Conservation (phyloP, 1,284 basidiomycete genomes). For the Ganoderma boninense region DNA sequence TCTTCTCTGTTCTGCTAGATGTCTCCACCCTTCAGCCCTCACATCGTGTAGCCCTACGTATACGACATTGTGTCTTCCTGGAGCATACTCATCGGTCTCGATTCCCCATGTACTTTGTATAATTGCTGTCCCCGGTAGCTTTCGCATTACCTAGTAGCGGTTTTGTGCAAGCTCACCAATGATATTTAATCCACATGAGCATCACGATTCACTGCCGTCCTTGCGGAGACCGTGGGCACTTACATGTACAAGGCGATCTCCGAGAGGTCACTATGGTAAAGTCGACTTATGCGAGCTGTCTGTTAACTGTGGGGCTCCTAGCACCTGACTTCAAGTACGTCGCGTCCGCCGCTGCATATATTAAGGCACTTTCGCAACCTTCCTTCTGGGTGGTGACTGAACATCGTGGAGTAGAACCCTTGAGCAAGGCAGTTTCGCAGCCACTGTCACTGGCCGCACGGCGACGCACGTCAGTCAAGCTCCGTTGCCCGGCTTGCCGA, state of each 20-base stretch:
- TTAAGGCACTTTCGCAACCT: background rate
- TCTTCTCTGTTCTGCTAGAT: background rate
- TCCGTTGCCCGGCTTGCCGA: background rate
- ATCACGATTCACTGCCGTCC: background rate
- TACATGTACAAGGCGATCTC: background rate
- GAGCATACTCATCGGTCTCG: background rate
- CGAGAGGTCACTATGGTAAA: background rate
- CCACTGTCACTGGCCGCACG: background rate
- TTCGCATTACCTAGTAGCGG: slow-evolving; percentile 1
- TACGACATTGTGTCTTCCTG: background rate
- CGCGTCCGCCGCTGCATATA: background rate
- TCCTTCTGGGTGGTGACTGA: background rate
- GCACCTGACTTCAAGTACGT: background rate
- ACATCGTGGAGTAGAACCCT: background rate
- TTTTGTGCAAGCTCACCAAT: background rate
- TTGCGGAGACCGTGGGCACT: background rate
- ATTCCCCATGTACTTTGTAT: background rate
- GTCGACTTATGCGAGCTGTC: background rate
- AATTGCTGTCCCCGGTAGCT: background rate
- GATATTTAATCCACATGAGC: background rate
- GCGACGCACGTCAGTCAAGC: background rate
- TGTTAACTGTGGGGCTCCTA: background rate
- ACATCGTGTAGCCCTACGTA: background rate
- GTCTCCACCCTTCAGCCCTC: background rate
- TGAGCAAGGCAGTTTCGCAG: background rate